Evolutionary conservation across 148 eudicot species (phyloP).

Genomic region (Rhododendron ovatum): DNA sequence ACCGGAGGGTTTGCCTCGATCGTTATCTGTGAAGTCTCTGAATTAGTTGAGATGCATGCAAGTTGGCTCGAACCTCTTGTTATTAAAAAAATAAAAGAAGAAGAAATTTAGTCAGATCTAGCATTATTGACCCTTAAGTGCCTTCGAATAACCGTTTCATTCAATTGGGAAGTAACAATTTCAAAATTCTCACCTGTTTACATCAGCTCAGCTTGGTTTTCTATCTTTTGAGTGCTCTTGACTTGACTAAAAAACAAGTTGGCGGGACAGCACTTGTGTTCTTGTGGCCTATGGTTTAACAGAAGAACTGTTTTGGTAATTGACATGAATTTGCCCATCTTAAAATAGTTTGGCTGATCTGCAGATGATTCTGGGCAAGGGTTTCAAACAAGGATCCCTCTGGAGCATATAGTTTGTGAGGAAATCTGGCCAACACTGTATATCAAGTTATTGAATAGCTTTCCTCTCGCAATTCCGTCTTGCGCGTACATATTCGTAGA

Average conservation of each 20-base stretch:
- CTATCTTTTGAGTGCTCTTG: background rate
- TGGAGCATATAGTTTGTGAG: background rate
- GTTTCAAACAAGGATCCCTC: background rate
- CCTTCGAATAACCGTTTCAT: background rate
- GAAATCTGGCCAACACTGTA: too few relatives aligned
- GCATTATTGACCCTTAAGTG: background rate
- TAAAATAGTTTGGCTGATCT: background rate
- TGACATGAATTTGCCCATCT: too few relatives aligned
- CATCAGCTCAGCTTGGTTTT: constrained; percentile 9
- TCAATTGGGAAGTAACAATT: background rate
- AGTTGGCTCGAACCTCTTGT: background rate
- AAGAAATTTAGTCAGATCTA: background rate
- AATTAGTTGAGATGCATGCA: too few relatives aligned
- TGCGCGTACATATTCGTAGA: too few relatives aligned
- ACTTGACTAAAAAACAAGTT: background rate
- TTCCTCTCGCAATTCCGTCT: too few relatives aligned
- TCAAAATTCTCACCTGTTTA: background rate
- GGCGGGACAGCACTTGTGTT: constrained; percentile 1
- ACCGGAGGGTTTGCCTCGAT: too few relatives aligned
- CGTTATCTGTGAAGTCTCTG: too few relatives aligned
- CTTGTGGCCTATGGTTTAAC: background rate
- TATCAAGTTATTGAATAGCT: too few relatives aligned
- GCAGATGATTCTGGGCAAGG: background rate
- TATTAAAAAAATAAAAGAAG: too few relatives aligned
- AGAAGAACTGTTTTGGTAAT: background rate